Base-by-base conservation (phyloP, 768 basidiomycete genomes). In the Boletales sp. region DNA sequence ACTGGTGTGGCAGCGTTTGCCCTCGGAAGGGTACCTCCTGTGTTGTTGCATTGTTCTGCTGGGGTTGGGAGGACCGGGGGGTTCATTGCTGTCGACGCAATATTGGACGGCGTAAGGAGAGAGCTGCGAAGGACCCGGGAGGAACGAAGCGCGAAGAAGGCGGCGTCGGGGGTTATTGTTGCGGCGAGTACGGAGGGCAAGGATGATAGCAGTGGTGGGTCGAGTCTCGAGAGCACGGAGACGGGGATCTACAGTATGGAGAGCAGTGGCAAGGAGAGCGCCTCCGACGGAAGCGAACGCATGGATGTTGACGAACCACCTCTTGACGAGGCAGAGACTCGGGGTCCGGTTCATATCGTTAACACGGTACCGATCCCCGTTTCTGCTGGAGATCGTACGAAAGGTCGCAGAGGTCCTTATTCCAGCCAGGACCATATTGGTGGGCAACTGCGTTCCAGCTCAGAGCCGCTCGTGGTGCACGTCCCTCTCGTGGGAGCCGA, bases 51-150 rank as follows among this genome's bases (percentile, higher is more conserved):
- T 65, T 94, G 94, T 63, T 94, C 91, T 30, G 95, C 95, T 0
- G 95, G 95, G 17, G 93, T 96, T 7, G 95, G 95, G 0, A 79
- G 95, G 37, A 97, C 95, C 0, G 95, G 95, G 18, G 90, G 88
- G 21, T 97, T 91, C 66, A 93, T 97, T 61, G 83, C 90, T 8
- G 81, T 95, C 2, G 90, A 93, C 64, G 85, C 90, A 8, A 74
- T 91, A n/a, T 72, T 94, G 47, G 88, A 91, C 62, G 86, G 81
- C 5, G 70, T 93, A 4, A 71, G 80, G 59, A 65, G 76, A 44
- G 87, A 92, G 68, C 58, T 86, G 61, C 65, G 61, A 21, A 73
- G 64, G 52, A 61, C 60, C 10, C 58, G 60, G 42, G 72, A 70
- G 38, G 59, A 45, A 19, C 46, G 46, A 21, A 50, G 18, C 37